Conservation (phyloP, 1,284 basidiomycete species). For the Microbotryum silenes-acaulis region DNA sequence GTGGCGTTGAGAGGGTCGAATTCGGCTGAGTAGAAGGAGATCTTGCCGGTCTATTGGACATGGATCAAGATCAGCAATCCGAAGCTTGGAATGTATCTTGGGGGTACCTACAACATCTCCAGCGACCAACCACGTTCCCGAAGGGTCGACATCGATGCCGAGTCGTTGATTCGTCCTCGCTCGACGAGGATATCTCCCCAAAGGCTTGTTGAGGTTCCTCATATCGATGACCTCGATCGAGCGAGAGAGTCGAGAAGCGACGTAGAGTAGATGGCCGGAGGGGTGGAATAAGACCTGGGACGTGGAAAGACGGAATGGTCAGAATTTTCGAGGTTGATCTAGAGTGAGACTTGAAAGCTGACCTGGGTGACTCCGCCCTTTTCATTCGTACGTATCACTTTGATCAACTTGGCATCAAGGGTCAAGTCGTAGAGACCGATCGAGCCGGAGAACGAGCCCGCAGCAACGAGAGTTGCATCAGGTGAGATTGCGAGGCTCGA, state of each 20-base stretch:
- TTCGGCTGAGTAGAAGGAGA: conserved; percentile 30
- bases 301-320: background rate
- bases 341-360: conserved; percentile 20
- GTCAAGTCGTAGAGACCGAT: conserved; percentile 67
- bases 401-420: conserved; percentile 39
- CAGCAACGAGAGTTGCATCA: conserved; percentile 58
- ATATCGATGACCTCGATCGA: conserved; percentile 69
- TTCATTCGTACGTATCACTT: conserved; percentile 28
- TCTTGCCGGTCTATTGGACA: conserved; percentile 30
- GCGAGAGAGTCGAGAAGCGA: conserved; percentile 62
- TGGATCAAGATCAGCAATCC: background rate
- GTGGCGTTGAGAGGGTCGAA: conserved; percentile 28
- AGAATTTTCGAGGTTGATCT: conserved; percentile 1
- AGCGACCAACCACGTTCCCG: conserved; percentile 58
- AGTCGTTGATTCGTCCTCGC: conserved; percentile 30
- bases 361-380: conserved; percentile 66
- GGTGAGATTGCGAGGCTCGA: conserved; percentile 66
- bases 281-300: conserved; percentile 71
- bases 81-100: conserved; percentile 2
- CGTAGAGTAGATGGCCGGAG: conserved; percentile 60
- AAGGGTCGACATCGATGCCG: conserved; percentile 65
- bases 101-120: conserved; percentile 60
- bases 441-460: conserved; percentile 53
- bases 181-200: conserved; percentile 44
- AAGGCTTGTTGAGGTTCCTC: conserved; percentile 50